Evolutionary conservation across 2,329 filamentous ascomycete genomes (phyloP).

Genomic region (Hypoxylon sp.): DNA sequence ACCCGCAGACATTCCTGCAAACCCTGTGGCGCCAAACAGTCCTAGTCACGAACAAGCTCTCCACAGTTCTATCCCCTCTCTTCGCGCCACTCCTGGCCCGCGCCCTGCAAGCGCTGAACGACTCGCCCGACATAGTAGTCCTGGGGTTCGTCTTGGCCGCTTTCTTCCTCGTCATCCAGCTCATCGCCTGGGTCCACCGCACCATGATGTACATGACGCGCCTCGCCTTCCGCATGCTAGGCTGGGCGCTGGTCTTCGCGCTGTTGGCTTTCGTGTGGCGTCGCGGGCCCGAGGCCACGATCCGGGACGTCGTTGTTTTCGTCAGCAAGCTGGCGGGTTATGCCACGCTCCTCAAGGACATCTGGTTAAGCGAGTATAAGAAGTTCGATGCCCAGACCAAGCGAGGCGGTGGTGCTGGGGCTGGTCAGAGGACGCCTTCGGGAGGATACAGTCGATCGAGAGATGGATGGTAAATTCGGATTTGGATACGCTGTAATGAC

Average conservation of each 20-base stretch:
- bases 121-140: conserved; percentile 61
- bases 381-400: conserved; percentile 66
- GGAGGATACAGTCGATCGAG: conserved; percentile 37
- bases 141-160: conserved; percentile 66
- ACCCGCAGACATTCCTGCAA: conserved; percentile 63
- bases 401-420: conserved; percentile 45
- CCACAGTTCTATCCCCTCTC: conserved; percentile 58
- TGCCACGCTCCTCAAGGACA: conserved; percentile 63
- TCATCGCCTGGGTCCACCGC: conserved; percentile 79
- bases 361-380: conserved; percentile 72
- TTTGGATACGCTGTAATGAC: conserved; percentile 3
- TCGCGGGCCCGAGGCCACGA: conserved; percentile 75
- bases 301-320: conserved; percentile 68
- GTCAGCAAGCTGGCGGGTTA: conserved; percentile 63
- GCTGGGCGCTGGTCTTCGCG: conserved; percentile 73
- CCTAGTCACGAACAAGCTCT: conserved; percentile 46
- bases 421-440: conserved; percentile 34
- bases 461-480: conserved; percentile 31
- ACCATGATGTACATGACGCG: conserved; percentile 83
- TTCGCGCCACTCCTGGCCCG: conserved; percentile 62
- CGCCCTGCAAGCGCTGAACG: conserved; percentile 54
- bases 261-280: conserved; percentile 72
- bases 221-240: conserved; percentile 72
- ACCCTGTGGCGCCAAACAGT: conserved; percentile 56
- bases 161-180: conserved; percentile 72